Evolutionary conservation across 2,329 filamentous ascomycete species (phyloP), one percentile per base, ranked within the genome.

Genomic region (Zelopaecilomyces penicillatus): DNA sequence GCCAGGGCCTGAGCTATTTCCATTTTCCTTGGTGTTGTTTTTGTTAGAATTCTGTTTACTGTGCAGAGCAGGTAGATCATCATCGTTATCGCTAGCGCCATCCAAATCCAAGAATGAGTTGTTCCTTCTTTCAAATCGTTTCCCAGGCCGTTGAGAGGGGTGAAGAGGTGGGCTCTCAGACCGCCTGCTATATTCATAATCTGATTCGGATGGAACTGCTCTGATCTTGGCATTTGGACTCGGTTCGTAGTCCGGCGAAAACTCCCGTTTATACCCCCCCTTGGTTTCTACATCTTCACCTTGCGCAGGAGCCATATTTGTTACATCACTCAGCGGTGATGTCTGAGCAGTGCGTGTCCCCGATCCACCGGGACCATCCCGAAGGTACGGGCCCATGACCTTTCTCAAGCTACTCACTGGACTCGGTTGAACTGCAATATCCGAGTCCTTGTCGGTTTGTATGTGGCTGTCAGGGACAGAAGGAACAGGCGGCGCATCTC

Each of bases 301-400:
- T 5, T 42, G 43, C 31, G 32, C 38, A 12, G 33, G 26, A 5
- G 44, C 37, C 7, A 49, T 46, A 33, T 57, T 59, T 26, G 57
- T 58, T 12, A 57, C 52, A 39, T 61, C 57, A 5, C 53, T 45
- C 27, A 57, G 46, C 10, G 56, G 49, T 11, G 49, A 39, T 19
- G 49, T 33, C 37, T 31, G 48, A 35, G 41, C 37, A 28, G 36
- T 27, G 19, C 19, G 9, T 34, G 6, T 44, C 35, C 8, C 41
- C 57, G 3, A 58, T 52, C 6, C 57, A 53, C 9, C 58, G 19
- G 19, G 19, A 43, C 59, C 64, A 30, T 55, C 59, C 43, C 64
- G 67, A 19, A 95, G 67, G 61, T 88, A 96, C 5, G 87, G 88
- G 64, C 84, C 85, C 88, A 95, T 95, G 42, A 87, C 85, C 65